Base-by-base conservation (phyloP, 768 basidiomycete genomes). In the Termitomyces sp. region DNA sequence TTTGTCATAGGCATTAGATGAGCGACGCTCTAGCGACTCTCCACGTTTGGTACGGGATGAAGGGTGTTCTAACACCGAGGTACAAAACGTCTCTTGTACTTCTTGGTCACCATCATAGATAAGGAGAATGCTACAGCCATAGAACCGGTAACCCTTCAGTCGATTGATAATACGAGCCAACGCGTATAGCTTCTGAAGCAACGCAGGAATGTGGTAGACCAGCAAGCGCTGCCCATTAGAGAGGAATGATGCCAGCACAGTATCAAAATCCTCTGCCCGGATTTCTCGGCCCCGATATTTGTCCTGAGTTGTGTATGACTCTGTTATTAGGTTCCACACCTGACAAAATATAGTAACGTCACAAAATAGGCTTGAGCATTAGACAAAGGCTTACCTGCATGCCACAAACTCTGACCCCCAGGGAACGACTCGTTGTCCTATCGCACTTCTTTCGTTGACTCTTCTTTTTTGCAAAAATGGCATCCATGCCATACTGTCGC, bases 391-490 rank as follows among this genome's bases (percentile, higher is more conserved):
- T 74, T 65, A 95, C 96, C 86, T 99, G 97, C 94, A 98, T 98
- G 5, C 97, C 97, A 69, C 97, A 99, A 54, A 98, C 85, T 61
- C 97, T 81, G 19, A 96, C 91, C 3, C 97, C 97, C 44, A 98
- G 73, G 14, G 85, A 81, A 62, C 91, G 78, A 69, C 94, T 98
- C 21, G 97, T 98, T 51, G 97, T 98, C 54, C 89, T 80, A 67
- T 97, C 94, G 68, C 97, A 98, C 73, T 99, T 99, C 74, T 97
- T 97, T 54, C 95, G 84, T 75, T 99, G 97, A 67, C 95, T 98
- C 76, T 89, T 94, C 82, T 97, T 98, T 77, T 99, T 99, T 52
- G 84, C 77, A 1, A 86, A 74, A 9, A 88, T 89, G 25, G 97
- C 97, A 63, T 97, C 93, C 75, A 96, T 90, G 19, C 97, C 97